Evolutionary conservation across 2,329 filamentous ascomycete species (phyloP).

Genomic region (Penicillium rolfsii): DNA sequence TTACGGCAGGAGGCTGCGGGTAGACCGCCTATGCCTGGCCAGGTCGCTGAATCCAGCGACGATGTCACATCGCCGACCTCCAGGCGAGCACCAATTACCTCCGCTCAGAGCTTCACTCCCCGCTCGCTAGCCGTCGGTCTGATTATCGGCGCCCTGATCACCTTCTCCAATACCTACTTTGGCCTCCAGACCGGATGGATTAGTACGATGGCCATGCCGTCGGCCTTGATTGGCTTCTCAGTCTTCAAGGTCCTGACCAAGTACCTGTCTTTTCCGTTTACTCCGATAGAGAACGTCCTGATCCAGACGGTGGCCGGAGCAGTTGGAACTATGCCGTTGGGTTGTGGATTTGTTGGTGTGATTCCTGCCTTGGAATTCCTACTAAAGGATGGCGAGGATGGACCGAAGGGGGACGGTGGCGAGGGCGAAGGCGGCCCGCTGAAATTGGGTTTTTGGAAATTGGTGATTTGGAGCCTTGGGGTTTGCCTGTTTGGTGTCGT

Average conservation of each 20-base stretch:
- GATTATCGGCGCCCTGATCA: conserved; percentile 84
- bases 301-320: conserved; percentile 94
- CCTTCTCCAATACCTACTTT: conserved; percentile 98
- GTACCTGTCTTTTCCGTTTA: conserved; percentile 78
- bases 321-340: conserved; percentile 95
- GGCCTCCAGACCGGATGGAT: conserved; percentile 89
- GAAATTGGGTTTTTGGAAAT: conserved; percentile 70
- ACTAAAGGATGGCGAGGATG: conserved; percentile 74
- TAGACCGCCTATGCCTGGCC: conserved; percentile 10
- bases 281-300: conserved; percentile 92
- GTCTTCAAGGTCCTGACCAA: conserved; percentile 81
- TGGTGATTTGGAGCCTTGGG: conserved; percentile 88
- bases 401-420: conserved; percentile 71
- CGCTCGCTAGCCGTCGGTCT: conserved; percentile 80
- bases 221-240: conserved; percentile 89
- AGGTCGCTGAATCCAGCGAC: conserved; percentile 8
- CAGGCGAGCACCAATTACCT: conserved; percentile 26
- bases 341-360: conserved; percentile 93
- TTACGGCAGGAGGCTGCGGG: conserved; percentile 5
- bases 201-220: conserved; percentile 94
- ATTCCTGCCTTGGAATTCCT: conserved; percentile 91
- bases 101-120: conserved; percentile 72
- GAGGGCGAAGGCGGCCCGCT: conserved; percentile 78
- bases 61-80: conserved; percentile 2
- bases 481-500: conserved; percentile 96